Evolutionary conservation across 2,329 filamentous ascomycete genomes (phyloP).

Genomic region (Penicillium olsonii): DNA sequence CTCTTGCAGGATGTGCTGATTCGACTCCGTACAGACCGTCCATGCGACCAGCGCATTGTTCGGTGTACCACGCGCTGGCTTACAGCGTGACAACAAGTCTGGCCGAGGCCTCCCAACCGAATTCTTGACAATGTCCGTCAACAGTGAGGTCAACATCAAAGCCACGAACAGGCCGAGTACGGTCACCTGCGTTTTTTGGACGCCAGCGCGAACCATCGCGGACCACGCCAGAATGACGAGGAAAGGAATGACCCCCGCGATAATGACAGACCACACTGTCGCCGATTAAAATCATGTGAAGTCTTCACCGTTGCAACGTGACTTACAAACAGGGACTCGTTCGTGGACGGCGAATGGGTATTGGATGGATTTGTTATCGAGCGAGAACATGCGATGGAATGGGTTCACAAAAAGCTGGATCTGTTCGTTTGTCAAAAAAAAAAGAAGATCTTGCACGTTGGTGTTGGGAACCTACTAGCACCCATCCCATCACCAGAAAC

Average conservation of each 20-base stretch:
- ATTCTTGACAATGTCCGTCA: constrained; percentile 92
- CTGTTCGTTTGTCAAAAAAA: constrained; percentile 37
- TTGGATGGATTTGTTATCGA: constrained; percentile 80
- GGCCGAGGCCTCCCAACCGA: constrained; percentile 79
- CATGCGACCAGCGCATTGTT: constrained; percentile 54
- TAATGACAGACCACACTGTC: constrained; percentile 70
- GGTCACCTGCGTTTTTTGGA: constrained; percentile 82
- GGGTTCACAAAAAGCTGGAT: constrained; percentile 72
- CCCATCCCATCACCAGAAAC: constrained; percentile 67
- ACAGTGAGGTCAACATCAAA: constrained; percentile 73
- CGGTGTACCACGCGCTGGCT: constrained; percentile 63
- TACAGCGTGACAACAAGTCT: constrained; percentile 85
- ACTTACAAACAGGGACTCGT: constrained; percentile 74
- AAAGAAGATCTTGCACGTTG: background rate
- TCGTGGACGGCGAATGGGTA: constrained; percentile 85
- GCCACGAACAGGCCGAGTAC: constrained; percentile 78
- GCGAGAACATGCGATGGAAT: constrained; percentile 91
- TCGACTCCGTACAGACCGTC: constrained; percentile 51
- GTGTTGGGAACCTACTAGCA: constrained; percentile 25
- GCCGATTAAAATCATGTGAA: constrained; percentile 5
- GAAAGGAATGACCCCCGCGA: constrained; percentile 73
- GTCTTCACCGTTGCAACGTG: background rate
- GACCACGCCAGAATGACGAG: constrained; percentile 67
- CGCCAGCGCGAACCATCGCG: constrained; percentile 59
- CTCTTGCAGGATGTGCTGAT: constrained; percentile 60